Evolutionary conservation across 768 basidiomycete genomes (phyloP), one percentile per base, ranked within the genome.

Genomic region (Pulveroboletus frians): DNA sequence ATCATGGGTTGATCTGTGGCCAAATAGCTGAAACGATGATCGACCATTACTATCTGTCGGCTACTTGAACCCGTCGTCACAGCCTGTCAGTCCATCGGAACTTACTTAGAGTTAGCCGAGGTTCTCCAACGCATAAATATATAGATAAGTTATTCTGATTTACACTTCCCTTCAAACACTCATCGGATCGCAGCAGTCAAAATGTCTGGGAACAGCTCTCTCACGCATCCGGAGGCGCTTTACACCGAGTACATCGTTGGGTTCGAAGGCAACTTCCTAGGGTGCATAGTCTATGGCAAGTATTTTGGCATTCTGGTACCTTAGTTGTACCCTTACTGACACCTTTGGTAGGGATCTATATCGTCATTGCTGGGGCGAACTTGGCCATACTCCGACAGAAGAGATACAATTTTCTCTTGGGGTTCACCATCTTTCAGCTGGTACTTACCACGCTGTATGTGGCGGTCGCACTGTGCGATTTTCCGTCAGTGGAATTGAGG

Each of bases 241-340:
- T 55, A 53, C 53, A 51, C 38, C 34, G 14, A 41, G 8, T 63
- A 63, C 27, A 62, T 53, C 35, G 53, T 63, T 5, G 58, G 53
- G 4, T 50, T 63, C 34, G 55, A 61, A 38, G 61, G 61, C 38
- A 50, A 38, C 32, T 54, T 53, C 10, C 18, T 63, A 2, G 58
- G 52, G 9, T 53, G 53, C 1, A 42, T 63, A 6, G 53, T 62
- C 30, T 63, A 34, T 51, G 60, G 60, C 45, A 47, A 35, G 20
- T n/a, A 29, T 31, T 8, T 17, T 23, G 8, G 0, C 15, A 1
- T 23, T 14, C 18, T 3, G 17, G 6, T 27, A 9, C 5, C 8
- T 9, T 2, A 17, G 10, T 27, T 6, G 8, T 6, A 5, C 9
- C 23, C 11, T 8, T 3, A 10, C 36, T 46, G 32, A 4, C 26